These are phyloP conservation scores for Coprinellus micaceus DNA, from an alignment of 768 basidiomycete genomes.

Conservation along the genomic window DNA sequence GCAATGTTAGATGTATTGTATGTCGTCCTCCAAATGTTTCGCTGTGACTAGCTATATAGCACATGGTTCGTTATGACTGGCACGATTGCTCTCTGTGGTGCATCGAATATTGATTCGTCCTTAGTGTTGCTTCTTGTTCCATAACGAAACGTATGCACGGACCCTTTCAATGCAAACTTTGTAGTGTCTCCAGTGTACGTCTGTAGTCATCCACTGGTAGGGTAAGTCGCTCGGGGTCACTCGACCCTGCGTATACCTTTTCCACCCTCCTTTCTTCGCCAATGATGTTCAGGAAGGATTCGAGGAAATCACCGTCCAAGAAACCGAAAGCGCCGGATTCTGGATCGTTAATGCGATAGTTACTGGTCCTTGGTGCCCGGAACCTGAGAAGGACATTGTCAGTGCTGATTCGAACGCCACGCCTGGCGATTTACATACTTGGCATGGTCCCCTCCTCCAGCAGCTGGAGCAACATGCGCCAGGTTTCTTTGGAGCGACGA, in stretches of 20 bases:
- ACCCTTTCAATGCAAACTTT: constrained; percentile 59
- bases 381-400: constrained; percentile 43
- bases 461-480: constrained; percentile 44
- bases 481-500: constrained; percentile 76
- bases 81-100: neutral
- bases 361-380: constrained; percentile 59
- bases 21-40: neutral
- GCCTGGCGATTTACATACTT: constrained; percentile 38
- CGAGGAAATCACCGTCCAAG: constrained; percentile 85
- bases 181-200: constrained; percentile 45
- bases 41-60: neutral
- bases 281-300: constrained; percentile 51
- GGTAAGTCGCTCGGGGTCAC: constrained; percentile 54
- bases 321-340: constrained; percentile 65
- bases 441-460: constrained; percentile 58
- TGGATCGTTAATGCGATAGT: constrained; percentile 56
- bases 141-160: too few relatives aligned
- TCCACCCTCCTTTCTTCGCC: constrained; percentile 39
- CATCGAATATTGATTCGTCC: neutral
- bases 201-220: constrained; percentile 42
- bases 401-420: constrained; percentile 4
- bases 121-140: neutral
- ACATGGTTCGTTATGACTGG: constrained; percentile 7
- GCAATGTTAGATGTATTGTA: neutral
- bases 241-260: constrained; percentile 54